Percentiles rank a stretch among this genome's conserved stretches.
phyloP scores from a whole-genome alignment of 1,284 basidiomycete species.

The Fomitopsis betulina region DNA sequence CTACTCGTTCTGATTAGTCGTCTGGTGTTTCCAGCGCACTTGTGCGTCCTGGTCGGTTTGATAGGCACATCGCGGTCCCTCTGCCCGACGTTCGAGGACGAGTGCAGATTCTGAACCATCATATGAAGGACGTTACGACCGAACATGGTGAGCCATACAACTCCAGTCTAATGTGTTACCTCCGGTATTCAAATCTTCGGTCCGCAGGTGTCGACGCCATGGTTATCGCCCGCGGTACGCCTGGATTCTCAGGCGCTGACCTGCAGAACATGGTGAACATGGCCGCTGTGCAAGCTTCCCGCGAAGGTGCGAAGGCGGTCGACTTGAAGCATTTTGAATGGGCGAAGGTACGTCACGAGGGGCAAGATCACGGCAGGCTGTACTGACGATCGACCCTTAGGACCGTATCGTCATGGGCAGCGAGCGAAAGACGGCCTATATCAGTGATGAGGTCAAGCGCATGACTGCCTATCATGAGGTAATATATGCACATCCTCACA shows the following conservation, averaged over 20 bases:
- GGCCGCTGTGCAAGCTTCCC: slow-evolving; percentile 90
- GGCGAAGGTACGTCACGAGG: slow-evolving; percentile 70
- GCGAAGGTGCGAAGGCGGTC: slow-evolving; percentile 73
- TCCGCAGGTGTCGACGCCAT: slow-evolving; percentile 73
- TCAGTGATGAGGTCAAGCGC: slow-evolving; percentile 80
- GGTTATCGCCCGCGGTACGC: slow-evolving; percentile 85
- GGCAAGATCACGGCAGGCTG: not conserved
- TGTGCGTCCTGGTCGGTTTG: slow-evolving; percentile 91
- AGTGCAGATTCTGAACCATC: slow-evolving; percentile 85
- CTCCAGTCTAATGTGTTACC: not conserved
- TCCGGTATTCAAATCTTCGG: not conserved
- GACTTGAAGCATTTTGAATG: slow-evolving; percentile 87
- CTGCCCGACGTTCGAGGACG: slow-evolving; percentile 86
- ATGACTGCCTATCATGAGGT: slow-evolving; percentile 95
- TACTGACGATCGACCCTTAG: slow-evolving; percentile 27
- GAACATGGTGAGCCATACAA: slow-evolving; percentile 44
- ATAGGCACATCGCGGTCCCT: slow-evolving; percentile 86
- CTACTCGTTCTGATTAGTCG: not conserved
- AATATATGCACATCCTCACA: slow-evolving; percentile 8
- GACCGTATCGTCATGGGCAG: slow-evolving; percentile 95
- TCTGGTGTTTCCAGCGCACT: slow-evolving; percentile 48
- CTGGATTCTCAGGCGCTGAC: slow-evolving; percentile 91
- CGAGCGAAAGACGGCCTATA: slow-evolving; percentile 84
- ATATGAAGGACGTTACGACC: slow-evolving; percentile 77
- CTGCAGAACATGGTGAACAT: slow-evolving; percentile 91